Base-by-base conservation (phyloP, 371 early-diverging fungal species). In the Mucor velutinosus region DNA sequence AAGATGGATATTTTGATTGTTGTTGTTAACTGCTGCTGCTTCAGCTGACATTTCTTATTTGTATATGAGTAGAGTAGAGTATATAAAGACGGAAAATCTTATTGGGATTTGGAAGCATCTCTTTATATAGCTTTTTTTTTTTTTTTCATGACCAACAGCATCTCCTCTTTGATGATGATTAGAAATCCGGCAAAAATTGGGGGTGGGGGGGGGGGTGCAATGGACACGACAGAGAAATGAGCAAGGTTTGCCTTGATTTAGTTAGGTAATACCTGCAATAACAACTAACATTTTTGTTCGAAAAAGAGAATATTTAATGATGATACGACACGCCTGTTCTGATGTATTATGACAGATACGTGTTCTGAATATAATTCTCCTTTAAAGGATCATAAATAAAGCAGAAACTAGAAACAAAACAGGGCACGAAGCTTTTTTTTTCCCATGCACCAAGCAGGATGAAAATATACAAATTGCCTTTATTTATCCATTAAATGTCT, bases 91-190 rank as follows among this genome's bases (percentile, higher is more conserved):
- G 23, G 23, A 39, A 41, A 43, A 15, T 6, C 41, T 41, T 10
- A 41, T 25, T 19, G 11, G 25, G 10, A 35, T 19, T 33, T 35
- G 0, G 7, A 55, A 55, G 55, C 25, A 29, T 27, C 25, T 15
- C 25, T 60, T 60, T 60, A 60, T 60, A 60, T 60, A 60, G 19
- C 27, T 60, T 60, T 60, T 60, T 59, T 60, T 60, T 60, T 60
- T 60, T 59, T 60, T 41, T 39, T 60, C 11, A 21, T 60, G 27
- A 39, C 21, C 27, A 15, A 37, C 59, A 35, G 7, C 55, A 29
- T 27, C 55, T 55, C 19, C 25, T 51, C 51, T 51, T 19, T 23
- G 25, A 23, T 29, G 14, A 53, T 53, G 29, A 55, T 25, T 55
- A 55, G 55, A 55, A 55, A 55, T 55, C 29, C 55, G 30, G 55